Base-by-base conservation (phyloP, 2,329 filamentous ascomycete genomes). In the Curvularia sp. region DNA sequence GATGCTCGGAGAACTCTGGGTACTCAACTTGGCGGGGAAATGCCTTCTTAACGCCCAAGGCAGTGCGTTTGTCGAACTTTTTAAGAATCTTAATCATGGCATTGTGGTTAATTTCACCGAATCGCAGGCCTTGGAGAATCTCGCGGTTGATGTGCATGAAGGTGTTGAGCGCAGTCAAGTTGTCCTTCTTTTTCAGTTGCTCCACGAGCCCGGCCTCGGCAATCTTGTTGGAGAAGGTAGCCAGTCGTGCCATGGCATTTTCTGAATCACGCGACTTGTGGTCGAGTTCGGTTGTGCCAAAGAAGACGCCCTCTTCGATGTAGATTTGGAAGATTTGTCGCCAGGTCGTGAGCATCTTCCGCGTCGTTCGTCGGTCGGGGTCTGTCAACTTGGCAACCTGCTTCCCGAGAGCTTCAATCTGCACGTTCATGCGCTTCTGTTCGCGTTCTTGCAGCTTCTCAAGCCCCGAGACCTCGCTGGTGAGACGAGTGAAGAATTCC, bases 51-150 rank as follows among this genome's bases (percentile, higher is more conserved):
- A 89, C 87, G 25, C 89, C 87, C 19, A 96, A 81, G 0, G 89
- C 87, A 1, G 92, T 96, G 57, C 87, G 86, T 77, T 96, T 96
- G 77, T 95, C 91, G 73, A 96, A 96, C 78, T 94, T 96, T 76
- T 96, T 96, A 52, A 96, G 78, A 50, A 96, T 96, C 76, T 96
- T 96, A 32, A 81, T 81, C 68, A 95, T 86, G 1, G 92, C 92
- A 28, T 84, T 84, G 64, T 86, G 86, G 69, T 96, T 96, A 64
- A 96, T 87, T 72, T 95, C 92, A 69, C 93, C 91, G 67, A 96
- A 96, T 58, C 89, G 88, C 63, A 96, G 82, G 50, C 90, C 89
- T 60, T 88, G 88, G n/a, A 96, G 81, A n/a, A 96, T 83, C 51
- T 86, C 84, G 23, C 86, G 80, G 72, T 96, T 96, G 67, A 96